phyloP scores from a whole-genome alignment of 2,329 filamentous ascomycete species.

The Ophiocordyceps australis region DNA sequence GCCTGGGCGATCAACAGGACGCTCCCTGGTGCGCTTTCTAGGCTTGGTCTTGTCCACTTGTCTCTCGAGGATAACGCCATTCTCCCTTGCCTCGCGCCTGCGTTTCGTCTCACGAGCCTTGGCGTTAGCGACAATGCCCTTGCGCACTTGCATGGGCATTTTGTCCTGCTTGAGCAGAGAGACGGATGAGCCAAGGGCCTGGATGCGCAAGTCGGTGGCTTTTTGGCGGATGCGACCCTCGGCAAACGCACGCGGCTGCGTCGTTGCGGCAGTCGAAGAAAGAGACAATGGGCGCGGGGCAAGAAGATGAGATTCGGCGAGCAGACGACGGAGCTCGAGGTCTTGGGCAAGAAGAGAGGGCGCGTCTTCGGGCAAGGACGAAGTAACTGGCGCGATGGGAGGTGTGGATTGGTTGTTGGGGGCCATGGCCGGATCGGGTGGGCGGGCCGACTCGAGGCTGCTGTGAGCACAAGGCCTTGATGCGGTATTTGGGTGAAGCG shows the following conservation, averaged over 20 bases:
- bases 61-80: slow-evolving; percentile 72
- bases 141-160: slow-evolving; percentile 77
- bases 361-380: slow-evolving; percentile 33
- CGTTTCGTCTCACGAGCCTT: slow-evolving; percentile 49
- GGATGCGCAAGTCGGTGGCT: slow-evolving; percentile 69
- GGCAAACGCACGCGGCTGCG: slow-evolving; percentile 22
- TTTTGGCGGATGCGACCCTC: slow-evolving; percentile 60
- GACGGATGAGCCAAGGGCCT: slow-evolving; percentile 59
- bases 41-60: slow-evolving; percentile 18
- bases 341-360: slow-evolving; percentile 72
- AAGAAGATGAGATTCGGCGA: slow-evolving; percentile 83
- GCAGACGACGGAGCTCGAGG: slow-evolving; percentile 74
- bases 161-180: slow-evolving; percentile 63
- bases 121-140: slow-evolving; percentile 61
- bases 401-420: slow-evolving; percentile 7
- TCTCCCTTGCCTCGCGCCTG: slow-evolving; percentile 67
- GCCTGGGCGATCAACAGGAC: slow-evolving; percentile 54
- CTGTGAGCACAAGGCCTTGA: slow-evolving; percentile 2
- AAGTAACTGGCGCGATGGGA: slow-evolving; percentile 10
- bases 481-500: neutral
- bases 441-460: slow-evolving; percentile 24
- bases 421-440: slow-evolving; percentile 18
- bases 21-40: slow-evolving; percentile 27
- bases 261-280: slow-evolving; percentile 16
- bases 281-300: slow-evolving; percentile 21